phyloP scores from a whole-genome alignment of 73 alveolate genomes.

The Halteria grandinella region DNA sequence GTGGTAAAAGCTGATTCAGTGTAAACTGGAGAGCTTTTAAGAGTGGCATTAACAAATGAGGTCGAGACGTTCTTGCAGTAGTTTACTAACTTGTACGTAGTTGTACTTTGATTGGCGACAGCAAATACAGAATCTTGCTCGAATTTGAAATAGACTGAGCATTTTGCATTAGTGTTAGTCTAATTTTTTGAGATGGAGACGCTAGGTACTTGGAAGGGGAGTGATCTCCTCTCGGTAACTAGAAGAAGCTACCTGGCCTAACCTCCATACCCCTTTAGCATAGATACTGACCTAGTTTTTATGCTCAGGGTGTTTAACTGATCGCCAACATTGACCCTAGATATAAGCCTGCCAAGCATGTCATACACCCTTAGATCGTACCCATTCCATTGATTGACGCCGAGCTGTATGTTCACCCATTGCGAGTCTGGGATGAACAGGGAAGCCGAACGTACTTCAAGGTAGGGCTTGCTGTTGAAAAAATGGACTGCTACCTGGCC shows the following conservation, averaged over 20 bases:
- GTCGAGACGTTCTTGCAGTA: no score
- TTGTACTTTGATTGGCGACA: neutral
- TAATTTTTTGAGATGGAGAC: neutral
- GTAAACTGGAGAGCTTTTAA: no score
- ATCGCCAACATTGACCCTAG: neutral
- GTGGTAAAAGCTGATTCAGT: no score
- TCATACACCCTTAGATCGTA: constrained; percentile 33
- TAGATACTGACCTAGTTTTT: neutral
- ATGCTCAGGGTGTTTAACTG: no score
- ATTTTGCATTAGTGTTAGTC: neutral
- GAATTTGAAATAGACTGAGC: constrained; percentile 20
- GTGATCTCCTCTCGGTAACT: neutral
- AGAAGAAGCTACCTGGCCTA: neutral
- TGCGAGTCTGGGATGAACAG: constrained; percentile 4
- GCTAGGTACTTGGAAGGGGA: constrained; percentile 6
- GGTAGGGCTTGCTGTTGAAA: neutral
- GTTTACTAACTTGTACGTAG: no score
- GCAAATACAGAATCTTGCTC: neutral
- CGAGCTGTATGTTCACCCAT: constrained; percentile 23
- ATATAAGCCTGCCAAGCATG: constrained; percentile 3
- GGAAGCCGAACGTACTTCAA: neutral
- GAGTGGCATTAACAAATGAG: no score
- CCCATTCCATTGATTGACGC: constrained; percentile 4
- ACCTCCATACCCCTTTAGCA: neutral
- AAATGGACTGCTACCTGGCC: constrained; percentile 16